Percentiles rank a stretch among this genome's conserved stretches.
These are phyloP conservation scores for Penicillium steckii DNA, from an alignment of 495 filamentous ascomycete genomes.

Conservation along the genomic window DNA sequence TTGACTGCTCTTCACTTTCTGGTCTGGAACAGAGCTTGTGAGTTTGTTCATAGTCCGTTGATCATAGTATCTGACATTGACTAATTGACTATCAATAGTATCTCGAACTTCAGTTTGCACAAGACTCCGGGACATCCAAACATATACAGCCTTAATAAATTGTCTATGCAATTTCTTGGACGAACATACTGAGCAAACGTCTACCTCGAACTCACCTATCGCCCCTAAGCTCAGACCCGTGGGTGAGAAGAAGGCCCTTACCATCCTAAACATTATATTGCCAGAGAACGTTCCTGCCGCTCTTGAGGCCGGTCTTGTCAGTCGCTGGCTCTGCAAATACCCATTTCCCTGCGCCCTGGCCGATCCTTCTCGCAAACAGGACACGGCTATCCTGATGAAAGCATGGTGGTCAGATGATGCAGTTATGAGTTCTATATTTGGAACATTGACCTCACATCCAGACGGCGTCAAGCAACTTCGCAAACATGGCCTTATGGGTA, in stretches of 20 bases:
- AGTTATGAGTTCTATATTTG: slow-evolving; percentile 45
- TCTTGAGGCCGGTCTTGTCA: slow-evolving; percentile 44
- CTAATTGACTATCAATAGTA: slow-evolving; percentile 29
- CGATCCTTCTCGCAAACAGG: slow-evolving; percentile 37
- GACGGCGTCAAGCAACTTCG: slow-evolving; percentile 43
- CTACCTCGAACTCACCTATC: slow-evolving; percentile 39
- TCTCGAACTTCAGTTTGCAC: slow-evolving; percentile 40
- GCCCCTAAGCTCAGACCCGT: slow-evolving; percentile 44
- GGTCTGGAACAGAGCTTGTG: slow-evolving; percentile 41
- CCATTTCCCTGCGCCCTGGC: slow-evolving; percentile 45
- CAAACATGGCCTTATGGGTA: slow-evolving; percentile 44
- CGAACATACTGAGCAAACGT: slow-evolving; percentile 38
- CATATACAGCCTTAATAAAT: slow-evolving; percentile 42
- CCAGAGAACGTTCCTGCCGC: slow-evolving; percentile 38
- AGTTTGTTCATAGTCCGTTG: slow-evolving; percentile 3
- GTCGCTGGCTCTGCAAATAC: slow-evolving; percentile 49
- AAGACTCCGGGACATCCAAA: slow-evolving; percentile 35
- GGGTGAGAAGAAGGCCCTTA: slow-evolving; percentile 42
- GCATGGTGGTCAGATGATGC: slow-evolving; percentile 46
- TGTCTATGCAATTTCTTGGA: slow-evolving; percentile 51
- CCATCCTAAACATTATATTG: slow-evolving; percentile 37
- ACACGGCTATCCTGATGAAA: slow-evolving; percentile 46
- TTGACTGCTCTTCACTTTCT: slow-evolving; percentile 46
- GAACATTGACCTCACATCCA: slow-evolving; percentile 28
- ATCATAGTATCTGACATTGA: neutral